These are phyloP conservation scores for Babjeviella inositovora DNA, from an alignment of 805 yeast genomes.

Conservation along the genomic window DNA sequence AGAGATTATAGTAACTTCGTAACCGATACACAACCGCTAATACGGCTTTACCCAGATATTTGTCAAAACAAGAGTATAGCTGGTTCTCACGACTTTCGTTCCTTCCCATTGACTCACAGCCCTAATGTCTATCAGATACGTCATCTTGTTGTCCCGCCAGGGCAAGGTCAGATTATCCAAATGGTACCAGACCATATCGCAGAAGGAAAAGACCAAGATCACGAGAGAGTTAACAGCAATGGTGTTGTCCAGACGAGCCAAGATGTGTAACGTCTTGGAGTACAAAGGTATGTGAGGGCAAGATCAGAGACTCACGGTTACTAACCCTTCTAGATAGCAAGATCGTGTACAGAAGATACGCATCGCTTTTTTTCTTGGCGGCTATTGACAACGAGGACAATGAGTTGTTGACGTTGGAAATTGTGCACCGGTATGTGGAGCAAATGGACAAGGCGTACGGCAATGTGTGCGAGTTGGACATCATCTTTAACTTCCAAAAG, in stretches of 20 bases:
- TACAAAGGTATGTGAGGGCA: constrained; percentile 31
- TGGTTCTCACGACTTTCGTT: too few species aligned
- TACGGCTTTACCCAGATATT: too few species aligned
- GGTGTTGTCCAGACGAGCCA: constrained; percentile 71
- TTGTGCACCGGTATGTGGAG: constrained; percentile 87
- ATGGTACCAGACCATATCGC: constrained; percentile 81
- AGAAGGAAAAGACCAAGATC: constrained; percentile 73
- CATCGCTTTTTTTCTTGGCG: constrained; percentile 79
- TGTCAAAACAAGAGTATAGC: too few species aligned
- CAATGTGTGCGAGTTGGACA: constrained; percentile 91
- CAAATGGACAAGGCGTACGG: constrained; percentile 94
- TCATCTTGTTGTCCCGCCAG: constrained; percentile 77
- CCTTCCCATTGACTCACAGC: too few species aligned
- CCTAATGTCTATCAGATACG: constrained; percentile 60
- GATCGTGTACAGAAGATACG: constrained; percentile 83
- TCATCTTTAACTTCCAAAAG: constrained; percentile 86
- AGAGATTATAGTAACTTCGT: too few species aligned
- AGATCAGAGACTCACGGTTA: constrained; percentile 2
- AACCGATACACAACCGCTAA: too few species aligned
- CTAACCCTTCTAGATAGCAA: constrained; percentile 39
- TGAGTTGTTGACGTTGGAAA: constrained; percentile 73
- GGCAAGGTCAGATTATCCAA: constrained; percentile 88
- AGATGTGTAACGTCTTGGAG: constrained; percentile 91
- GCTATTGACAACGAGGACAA: constrained; percentile 78
- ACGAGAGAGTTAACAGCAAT: constrained; percentile 77